Base-by-base conservation (phyloP, 2,329 filamentous ascomycete species). In the Didymella exigua region DNA sequence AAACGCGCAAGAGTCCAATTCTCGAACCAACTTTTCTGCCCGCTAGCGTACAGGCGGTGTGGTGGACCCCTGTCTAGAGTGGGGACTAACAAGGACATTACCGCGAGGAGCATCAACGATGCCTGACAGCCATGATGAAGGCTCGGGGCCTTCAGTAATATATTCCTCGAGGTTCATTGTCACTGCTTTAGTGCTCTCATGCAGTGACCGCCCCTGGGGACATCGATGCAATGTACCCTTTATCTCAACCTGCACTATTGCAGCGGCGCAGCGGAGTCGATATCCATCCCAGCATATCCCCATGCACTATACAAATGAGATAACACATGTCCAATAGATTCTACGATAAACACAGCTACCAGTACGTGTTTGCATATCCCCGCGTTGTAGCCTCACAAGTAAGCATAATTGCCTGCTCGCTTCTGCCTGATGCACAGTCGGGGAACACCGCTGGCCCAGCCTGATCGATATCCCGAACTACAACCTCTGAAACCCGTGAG, bases 41-140 rank as follows among this genome's bases (percentile, higher is more conserved):
- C 23, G 24, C 38, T 54, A 54, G 53, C 11, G 19, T 31, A 19
- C 4, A n/a, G 43, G 54, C 54, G 54, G 54, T 52, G 54, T 47
- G n/a, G 8, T 6, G 19, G n/a, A 31, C 36, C 52, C 52, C 29
- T 46, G 52, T 34, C 29, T 36, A 44, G 30, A 7, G 34, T 31
- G 23, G 10, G n/a, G 18, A n/a, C 40, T 18, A 30, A 18, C 21
- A 16, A 11, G n/a, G 27, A 29, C 33, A 36, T 38, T 33, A 45
- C 14, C 45, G 37, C 26, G 13, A n/a, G 18, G 21, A 33, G 16
- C 33, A 16, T 40, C 26, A 38, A 13, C 38, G 9, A 6, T 38
- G 5, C 11, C 30, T 34, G 36, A 21, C 8, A 34, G n/a, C 37
- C 23, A 24, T 26, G 16, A 26, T 18, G 36, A 19, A 26, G 3